Evolutionary conservation across 495 filamentous ascomycete genomes (phyloP).

Genomic region (Xylaria cubensis): DNA sequence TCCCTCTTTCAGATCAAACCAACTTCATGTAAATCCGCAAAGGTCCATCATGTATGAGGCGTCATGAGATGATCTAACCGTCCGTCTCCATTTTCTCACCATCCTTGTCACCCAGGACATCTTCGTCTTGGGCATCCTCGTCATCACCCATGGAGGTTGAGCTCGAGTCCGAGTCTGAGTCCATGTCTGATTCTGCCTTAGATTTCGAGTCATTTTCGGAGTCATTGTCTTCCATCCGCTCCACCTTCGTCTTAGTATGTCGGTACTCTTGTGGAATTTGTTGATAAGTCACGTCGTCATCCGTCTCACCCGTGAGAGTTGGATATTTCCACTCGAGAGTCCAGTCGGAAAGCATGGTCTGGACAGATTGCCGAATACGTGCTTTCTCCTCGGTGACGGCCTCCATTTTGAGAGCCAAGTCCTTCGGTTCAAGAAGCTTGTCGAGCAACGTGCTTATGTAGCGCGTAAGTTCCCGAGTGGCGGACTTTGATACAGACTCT

Average conservation of each 20-base stretch:
- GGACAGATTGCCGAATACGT: background rate
- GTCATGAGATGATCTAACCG: background rate
- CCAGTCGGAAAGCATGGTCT: background rate
- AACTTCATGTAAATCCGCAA: background rate
- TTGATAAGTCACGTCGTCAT: background rate
- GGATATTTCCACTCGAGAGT: background rate
- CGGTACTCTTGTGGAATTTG: background rate
- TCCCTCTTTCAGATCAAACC: background rate
- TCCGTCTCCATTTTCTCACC: background rate
- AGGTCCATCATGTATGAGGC: background rate
- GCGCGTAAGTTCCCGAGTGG: background rate
- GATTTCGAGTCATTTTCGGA: background rate
- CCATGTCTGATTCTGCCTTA: background rate
- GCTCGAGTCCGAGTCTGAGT: background rate
- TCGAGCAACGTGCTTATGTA: slow-evolving; percentile 25
- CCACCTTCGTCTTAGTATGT: background rate
- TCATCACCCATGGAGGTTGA: background rate
- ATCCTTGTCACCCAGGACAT: no score
- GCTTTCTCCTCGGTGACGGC: background rate
- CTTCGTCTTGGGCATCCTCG: background rate
- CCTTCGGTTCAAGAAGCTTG: background rate
- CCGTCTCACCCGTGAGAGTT: no score
- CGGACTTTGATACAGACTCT: background rate
- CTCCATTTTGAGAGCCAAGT: slow-evolving; percentile 1
- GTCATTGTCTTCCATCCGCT: background rate